Conservation (phyloP, 163 green algal genomes). For the Coccomyxa subellipsoidea region DNA sequence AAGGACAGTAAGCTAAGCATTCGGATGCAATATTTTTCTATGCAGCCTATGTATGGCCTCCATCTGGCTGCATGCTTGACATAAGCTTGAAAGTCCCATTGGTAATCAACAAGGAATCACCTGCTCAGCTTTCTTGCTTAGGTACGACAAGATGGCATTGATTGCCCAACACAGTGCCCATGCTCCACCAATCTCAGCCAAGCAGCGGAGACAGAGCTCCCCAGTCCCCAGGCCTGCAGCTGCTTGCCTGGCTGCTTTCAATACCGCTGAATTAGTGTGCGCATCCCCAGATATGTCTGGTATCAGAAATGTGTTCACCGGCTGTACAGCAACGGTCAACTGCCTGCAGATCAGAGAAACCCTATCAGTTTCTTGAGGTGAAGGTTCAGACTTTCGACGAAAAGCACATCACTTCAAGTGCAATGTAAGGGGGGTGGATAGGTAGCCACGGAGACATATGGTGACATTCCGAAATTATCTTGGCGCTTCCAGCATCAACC, state of each 20-base stretch:
- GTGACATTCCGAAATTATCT: not conserved
- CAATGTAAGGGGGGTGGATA: no score
- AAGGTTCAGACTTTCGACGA: not conserved
- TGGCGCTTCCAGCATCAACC: not conserved
- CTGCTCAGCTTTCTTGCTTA: not conserved
- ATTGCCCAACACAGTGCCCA: not conserved
- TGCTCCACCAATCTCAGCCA: not conserved
- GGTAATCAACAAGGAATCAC: not conserved
- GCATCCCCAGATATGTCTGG: not conserved
- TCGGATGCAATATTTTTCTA: not conserved
- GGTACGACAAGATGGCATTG: not conserved
- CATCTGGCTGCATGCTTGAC: not conserved
- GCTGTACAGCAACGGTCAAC: not conserved
- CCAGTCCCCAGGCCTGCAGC: not conserved
- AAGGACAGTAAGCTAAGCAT: not conserved
- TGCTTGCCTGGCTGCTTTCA: not conserved
- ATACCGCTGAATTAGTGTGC: not conserved
- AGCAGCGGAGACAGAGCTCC: not conserved
- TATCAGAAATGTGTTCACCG: not conserved
- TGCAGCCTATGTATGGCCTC: not conserved
- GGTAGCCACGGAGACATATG: no score
- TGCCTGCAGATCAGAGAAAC: not conserved
- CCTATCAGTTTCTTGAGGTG: not conserved
- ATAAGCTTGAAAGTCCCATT: not conserved
- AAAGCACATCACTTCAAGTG: not conserved